Evolutionary conservation across 75 land plant species (phyloP).

Genomic region (Cupressus sempervirens): DNA sequence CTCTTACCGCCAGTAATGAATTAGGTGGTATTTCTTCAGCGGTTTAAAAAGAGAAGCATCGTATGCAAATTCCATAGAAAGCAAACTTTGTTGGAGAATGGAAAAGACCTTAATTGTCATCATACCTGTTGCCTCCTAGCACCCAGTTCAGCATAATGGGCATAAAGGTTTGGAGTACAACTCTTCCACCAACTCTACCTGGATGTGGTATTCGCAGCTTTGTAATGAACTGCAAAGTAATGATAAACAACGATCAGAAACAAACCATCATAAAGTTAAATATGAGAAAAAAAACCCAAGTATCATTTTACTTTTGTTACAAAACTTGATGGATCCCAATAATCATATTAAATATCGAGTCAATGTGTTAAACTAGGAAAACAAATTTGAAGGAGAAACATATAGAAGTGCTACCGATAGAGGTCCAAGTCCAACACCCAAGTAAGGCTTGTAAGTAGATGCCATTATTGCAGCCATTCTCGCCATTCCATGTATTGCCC

Average conservation of each 20-base stretch:
- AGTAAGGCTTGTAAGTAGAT: slow-evolving; percentile 46
- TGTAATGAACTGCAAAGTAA: slow-evolving; percentile 26
- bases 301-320: neutral
- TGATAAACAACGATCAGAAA: neutral
- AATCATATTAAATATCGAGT: neutral
- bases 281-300: neutral
- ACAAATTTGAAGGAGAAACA: neutral
- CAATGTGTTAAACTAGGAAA: neutral
- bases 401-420: slow-evolving; percentile 26
- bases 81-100: neutral
- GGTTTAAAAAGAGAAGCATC: neutral
- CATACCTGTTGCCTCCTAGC: slow-evolving; percentile 11
- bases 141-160: slow-evolving; percentile 11
- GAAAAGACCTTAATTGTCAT: neutral
- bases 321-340: neutral
- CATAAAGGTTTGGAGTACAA: slow-evolving; percentile 23
- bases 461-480: slow-evolving; percentile 61
- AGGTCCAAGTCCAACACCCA: slow-evolving; percentile 49
- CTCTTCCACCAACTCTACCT: slow-evolving; percentile 36
- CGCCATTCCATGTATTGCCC: slow-evolving; percentile 53
- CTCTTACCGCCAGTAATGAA: neutral
- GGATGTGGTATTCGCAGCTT: slow-evolving; percentile 47
- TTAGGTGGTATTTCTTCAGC: neutral
- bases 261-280: neutral
- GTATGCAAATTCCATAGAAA: neutral